Evolutionary conservation across 2,329 filamentous ascomycete genomes (phyloP).

Genomic region (Hypoxylon sp.): DNA sequence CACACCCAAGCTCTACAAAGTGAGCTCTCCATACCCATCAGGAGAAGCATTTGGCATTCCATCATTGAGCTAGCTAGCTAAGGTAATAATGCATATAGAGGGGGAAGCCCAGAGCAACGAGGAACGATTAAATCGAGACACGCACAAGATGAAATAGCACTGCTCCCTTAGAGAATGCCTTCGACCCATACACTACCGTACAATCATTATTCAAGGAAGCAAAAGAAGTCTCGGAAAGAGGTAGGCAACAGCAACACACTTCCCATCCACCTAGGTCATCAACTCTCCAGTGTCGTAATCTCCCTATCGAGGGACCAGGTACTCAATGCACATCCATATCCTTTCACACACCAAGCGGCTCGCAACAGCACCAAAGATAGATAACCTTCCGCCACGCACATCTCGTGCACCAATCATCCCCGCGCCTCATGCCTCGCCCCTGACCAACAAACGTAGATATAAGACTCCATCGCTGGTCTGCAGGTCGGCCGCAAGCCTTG

Average conservation of each 20-base stretch:
- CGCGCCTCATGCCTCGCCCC: constrained; percentile 41
- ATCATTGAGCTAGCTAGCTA: constrained; percentile 11
- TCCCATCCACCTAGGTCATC: neutral
- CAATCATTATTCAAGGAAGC: constrained; percentile 34
- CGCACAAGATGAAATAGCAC: constrained; percentile 12
- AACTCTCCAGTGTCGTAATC: neutral
- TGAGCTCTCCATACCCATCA: constrained; percentile 3
- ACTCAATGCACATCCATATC: neutral
- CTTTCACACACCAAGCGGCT: neutral
- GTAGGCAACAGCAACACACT: constrained; percentile 6
- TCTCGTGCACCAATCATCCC: constrained; percentile 48
- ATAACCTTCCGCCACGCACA: constrained; percentile 49
- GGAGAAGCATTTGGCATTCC: neutral
- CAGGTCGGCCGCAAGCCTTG: constrained; percentile 45
- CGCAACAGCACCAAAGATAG: constrained; percentile 44
- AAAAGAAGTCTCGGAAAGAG: constrained; percentile 1
- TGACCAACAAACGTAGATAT: constrained; percentile 42
- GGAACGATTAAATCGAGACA: constrained; percentile 2
- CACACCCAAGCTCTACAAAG: neutral
- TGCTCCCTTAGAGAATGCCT: constrained; percentile 20
- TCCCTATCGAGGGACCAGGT: neutral
- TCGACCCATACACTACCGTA: constrained; percentile 8
- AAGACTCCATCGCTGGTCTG: constrained; percentile 48
- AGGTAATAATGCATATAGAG: constrained; percentile 15
- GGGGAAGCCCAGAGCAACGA: constrained; percentile 21